Percentiles rank a stretch among this genome's conserved stretches.
phyloP scores from a whole-genome alignment of 176 grass and related monocot species.

The Cenchrus americanus region DNA sequence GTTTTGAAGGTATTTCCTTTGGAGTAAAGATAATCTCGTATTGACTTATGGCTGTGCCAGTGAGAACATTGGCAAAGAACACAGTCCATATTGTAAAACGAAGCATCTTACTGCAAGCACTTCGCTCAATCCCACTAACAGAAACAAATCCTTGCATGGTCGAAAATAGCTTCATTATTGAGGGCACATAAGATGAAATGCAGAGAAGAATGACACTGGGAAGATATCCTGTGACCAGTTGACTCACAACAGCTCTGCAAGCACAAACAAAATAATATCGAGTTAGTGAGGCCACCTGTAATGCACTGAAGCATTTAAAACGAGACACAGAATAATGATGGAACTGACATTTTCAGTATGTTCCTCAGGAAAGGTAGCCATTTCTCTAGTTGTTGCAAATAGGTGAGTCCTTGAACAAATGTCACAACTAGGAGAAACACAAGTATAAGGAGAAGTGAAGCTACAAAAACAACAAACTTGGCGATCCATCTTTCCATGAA shows the following conservation, averaged over 20 bases:
- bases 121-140: conserved; percentile 82
- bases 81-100: conserved; percentile 89
- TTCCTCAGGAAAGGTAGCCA: conserved; percentile 87
- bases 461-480: conserved; percentile 81
- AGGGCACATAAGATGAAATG: conserved; percentile 76
- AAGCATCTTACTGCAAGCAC: conserved; percentile 96
- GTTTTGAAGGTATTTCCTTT: conserved; percentile 73
- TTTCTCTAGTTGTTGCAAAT: conserved; percentile 83
- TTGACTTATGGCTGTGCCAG: conserved; percentile 61
- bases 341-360: conserved; percentile 80
- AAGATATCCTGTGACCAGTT: conserved; percentile 95
- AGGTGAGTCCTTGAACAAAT: conserved; percentile 95
- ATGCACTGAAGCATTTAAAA: conserved; percentile 22
- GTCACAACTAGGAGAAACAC: conserved; percentile 69
- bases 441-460: conserved; percentile 79
- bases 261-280: conserved; percentile 30
- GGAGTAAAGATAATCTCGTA: conserved; percentile 67
- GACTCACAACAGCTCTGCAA: conserved; percentile 88
- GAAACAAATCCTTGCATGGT: conserved; percentile 93
- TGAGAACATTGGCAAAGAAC: conserved; percentile 94
- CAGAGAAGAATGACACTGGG: conserved; percentile 87
- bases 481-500: conserved; percentile 92
- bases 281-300: neutral
- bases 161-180: conserved; percentile 88
- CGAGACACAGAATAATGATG: conserved; percentile 16